These are phyloP conservation scores for Turritis glabra DNA, from an alignment of 345 rosid species.

Conservation along the genomic window DNA sequence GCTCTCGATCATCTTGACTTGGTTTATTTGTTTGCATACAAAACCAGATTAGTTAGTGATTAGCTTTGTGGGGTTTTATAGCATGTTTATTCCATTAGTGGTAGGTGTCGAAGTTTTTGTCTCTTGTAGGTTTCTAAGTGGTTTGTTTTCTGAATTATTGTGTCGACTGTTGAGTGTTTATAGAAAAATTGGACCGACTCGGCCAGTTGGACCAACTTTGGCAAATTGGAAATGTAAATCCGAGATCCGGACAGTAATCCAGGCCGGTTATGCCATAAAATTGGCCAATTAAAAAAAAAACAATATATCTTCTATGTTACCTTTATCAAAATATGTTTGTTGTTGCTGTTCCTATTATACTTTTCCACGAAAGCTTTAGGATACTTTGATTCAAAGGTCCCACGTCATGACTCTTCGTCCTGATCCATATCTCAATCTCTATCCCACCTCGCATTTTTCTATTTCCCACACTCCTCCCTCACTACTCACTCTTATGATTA, in stretches of 20 bases:
- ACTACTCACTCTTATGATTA: background rate
- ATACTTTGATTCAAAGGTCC: conserved; percentile 6
- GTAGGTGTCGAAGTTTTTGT: too few species aligned
- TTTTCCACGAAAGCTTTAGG: conserved; percentile 9
- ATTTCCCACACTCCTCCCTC: background rate
- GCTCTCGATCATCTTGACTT: background rate
- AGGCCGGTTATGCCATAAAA: too few species aligned
- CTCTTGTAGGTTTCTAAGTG: too few species aligned
- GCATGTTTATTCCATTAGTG: too few species aligned
- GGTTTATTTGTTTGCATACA: background rate
- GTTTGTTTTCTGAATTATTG: too few species aligned
- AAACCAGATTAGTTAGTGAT: background rate
- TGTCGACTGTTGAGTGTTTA: too few species aligned
- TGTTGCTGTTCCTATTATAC: background rate
- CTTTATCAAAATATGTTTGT: background rate
- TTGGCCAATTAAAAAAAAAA: too few species aligned
- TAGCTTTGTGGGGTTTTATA: background rate
- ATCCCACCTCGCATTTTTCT: background rate
- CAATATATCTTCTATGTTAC: too few species aligned
- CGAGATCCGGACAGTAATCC: too few species aligned
- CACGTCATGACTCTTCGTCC: conserved; percentile 22
- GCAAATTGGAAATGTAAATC: too few species aligned
- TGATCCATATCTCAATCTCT: conserved; percentile 20
- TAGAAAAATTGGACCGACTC: too few species aligned
- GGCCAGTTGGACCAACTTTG: too few species aligned